Evolutionary conservation across 1,284 basidiomycete genomes (phyloP).

Genomic region (Sanghuangporus baumii): DNA sequence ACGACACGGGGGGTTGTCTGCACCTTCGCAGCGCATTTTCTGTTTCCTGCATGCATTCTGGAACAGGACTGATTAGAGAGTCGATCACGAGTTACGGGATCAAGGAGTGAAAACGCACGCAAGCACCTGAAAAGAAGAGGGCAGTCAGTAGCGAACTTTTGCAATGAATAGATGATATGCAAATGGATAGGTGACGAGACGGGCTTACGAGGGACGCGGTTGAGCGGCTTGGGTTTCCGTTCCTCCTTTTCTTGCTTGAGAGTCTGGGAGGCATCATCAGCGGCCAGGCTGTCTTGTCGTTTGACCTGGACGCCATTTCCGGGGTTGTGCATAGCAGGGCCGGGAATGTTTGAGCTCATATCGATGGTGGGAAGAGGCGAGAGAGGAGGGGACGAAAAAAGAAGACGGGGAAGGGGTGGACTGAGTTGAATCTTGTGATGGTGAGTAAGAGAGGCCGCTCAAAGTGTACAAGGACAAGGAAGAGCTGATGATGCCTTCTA

Average conservation of each 20-base stretch:
- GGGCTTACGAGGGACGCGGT: constrained; percentile 74
- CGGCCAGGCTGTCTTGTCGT: constrained; percentile 40
- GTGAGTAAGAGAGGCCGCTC: constrained; percentile 3
- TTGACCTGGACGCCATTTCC: constrained; percentile 24
- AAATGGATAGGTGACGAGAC: constrained; percentile 12
- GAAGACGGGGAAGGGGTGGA: not conserved
- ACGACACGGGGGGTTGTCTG: constrained; percentile 87
- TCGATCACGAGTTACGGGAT: constrained; percentile 18
- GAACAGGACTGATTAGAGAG: not conserved
- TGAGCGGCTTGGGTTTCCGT: constrained; percentile 70
- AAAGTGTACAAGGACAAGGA: not conserved
- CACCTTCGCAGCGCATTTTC: constrained; percentile 87
- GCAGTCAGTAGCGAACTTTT: constrained; percentile 17
- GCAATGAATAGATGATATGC: constrained; percentile 16
- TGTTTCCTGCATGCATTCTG: constrained; percentile 83
- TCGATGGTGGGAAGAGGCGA: constrained; percentile 13
- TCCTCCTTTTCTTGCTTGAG: constrained; percentile 44
- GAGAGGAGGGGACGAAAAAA: not conserved
- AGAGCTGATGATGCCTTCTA: constrained; percentile 2
- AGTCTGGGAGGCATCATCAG: constrained; percentile 25
- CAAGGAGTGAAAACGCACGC: constrained; percentile 43
- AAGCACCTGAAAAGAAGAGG: constrained; percentile 50
- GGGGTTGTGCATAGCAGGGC: constrained; percentile 1
- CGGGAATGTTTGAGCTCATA: constrained; percentile 6
- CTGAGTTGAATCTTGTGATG: constrained; percentile 12